Conservation (phyloP, 192 early-diverging fungal genomes). For the Coemansia sp. region DNA sequence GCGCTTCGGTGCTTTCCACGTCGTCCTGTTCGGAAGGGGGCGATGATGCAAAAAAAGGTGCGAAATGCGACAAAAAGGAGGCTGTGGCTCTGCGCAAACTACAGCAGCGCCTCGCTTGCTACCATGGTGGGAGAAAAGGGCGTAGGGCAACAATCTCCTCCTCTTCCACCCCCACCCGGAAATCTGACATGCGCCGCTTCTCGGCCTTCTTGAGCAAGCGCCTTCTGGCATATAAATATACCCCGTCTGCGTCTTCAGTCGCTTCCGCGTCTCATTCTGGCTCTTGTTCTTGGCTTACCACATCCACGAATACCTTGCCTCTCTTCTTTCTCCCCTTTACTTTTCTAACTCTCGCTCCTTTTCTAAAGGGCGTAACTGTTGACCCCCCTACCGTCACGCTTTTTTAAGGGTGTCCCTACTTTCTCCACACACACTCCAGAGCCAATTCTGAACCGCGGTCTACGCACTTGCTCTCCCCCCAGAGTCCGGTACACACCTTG, state of each 20-base stretch:
- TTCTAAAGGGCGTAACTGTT: neutral
- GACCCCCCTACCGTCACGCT: neutral
- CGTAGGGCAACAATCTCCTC: neutral
- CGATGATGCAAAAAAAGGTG: constrained; percentile 7
- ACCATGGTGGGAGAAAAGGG: neutral
- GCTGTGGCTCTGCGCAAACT: constrained; percentile 2
- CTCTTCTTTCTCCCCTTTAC: neutral
- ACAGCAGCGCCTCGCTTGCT: neutral
- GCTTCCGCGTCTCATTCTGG: constrained; percentile 7
- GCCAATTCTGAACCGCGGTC: neutral
- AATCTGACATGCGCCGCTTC: constrained; percentile 5
- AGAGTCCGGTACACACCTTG: neutral
- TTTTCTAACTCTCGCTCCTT: neutral
- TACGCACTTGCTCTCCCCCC: neutral
- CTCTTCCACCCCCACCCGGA: neutral
- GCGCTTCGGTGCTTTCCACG: constrained; percentile 3
- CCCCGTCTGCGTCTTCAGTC: neutral
- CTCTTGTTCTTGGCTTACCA: constrained; percentile 10
- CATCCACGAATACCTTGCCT: constrained; percentile 5
- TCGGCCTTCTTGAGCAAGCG: constrained; percentile 1
- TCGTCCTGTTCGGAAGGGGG: neutral
- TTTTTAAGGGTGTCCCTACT: neutral
- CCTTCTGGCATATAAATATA: constrained; percentile 2
- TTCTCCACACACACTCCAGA: neutral
- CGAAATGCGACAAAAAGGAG: constrained; percentile 1